Evolutionary conservation across 139 green algal genomes (phyloP), one percentile per base, ranked within the genome.

Genomic region (Edaphochlamys debaryana): DNA sequence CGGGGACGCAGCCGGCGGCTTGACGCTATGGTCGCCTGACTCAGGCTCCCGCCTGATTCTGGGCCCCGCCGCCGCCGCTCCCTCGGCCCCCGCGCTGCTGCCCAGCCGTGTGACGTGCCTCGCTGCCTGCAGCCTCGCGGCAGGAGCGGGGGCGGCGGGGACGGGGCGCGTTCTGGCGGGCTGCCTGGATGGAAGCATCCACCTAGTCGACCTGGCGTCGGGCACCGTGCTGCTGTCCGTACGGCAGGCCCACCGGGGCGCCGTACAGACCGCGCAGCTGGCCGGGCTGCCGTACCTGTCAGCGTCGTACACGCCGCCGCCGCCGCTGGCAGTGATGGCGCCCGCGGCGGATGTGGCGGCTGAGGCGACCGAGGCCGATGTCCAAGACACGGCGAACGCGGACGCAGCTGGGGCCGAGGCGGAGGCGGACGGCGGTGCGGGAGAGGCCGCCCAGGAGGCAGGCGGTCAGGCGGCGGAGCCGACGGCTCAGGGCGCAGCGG

Each of bases 151-250:
- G 70, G 6, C 50, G 60, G 23, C 32, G 48, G 60, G 29, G 6
- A 54, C 4, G 45, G n/a, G n/a, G n/a, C n/a, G 69, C 32, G 75
- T 88, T 17, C 34, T 88, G 40, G 85, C 64, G 0, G 85, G 71
- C 1, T 7, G 37, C 1, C n/a, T 50, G 5, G 71, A 85, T 42
- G 85, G 85, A 62, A 67, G 78, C 54, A 40, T 88, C 34, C 42
- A 50, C 0, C 30, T 85, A 42, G 34, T 85, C 45, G 85, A 88
- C 67, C 52, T 86, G 50, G 64, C 72, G 30, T n/a, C 50, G 9
- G 85, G 78, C 9, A 2, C 19, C 13, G 45, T 78, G 13, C 40
- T 88, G 45, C 69, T 71, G 23, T 40, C 41, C 58, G 29, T 78
- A 52, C 58, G 32, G 13, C 67, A 64, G 15, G 84, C 84, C 1